Evolutionary conservation across 192 early-diverging fungal species (phyloP).

Genomic region (Dissophora globulifera): DNA sequence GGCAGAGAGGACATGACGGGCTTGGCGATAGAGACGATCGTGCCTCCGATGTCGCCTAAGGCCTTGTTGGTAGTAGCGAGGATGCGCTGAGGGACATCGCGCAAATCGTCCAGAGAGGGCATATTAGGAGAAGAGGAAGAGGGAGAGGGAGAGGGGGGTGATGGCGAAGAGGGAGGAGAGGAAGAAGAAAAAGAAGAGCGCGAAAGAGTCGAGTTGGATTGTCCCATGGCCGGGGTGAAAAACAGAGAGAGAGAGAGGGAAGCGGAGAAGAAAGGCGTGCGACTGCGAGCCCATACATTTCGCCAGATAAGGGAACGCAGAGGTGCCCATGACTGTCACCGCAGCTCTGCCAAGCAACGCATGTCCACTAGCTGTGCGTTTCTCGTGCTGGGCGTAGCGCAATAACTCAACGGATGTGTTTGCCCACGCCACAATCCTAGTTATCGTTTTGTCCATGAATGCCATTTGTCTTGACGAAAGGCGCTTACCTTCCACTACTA

Average conservation of each 20-base stretch:
- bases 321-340: no score
- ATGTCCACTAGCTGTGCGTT: no score
- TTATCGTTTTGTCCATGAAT: no score
- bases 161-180: neutral
- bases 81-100: neutral
- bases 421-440: no score
- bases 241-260: neutral
- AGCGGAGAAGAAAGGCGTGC: neutral
- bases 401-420: no score
- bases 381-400: no score
- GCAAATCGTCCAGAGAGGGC: constrained; percentile 8
- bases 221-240: neutral
- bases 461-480: no score
- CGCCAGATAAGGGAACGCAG: no score
- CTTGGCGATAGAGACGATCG: constrained; percentile 3
- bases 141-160: neutral
- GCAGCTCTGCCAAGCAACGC: no score
- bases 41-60: neutral
- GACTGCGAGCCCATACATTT: no score
- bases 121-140: neutral
- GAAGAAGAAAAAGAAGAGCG: no score
- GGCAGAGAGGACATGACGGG: constrained; percentile 6
- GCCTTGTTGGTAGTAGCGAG: constrained; percentile 2
- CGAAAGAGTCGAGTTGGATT: constrained; percentile 8
- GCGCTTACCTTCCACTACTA: no score